phyloP scores from a whole-genome alignment of 2,329 filamentous ascomycete species.

The Cordyceps farinosa region DNA sequence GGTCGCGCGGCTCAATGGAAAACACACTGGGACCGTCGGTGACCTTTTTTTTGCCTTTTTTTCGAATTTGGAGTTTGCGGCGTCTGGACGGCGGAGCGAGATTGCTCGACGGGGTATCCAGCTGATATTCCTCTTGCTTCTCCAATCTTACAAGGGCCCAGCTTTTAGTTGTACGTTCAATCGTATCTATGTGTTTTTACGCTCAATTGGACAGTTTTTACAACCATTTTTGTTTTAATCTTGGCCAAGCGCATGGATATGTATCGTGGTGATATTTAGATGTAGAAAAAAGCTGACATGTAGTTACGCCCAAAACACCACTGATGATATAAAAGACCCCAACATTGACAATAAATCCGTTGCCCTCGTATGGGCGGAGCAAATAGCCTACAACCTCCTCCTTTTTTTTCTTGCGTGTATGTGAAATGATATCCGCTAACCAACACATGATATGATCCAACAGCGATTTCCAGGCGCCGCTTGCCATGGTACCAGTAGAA shows the following conservation, averaged over 20 bases:
- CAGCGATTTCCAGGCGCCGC: background rate
- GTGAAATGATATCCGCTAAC: background rate
- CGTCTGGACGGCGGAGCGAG: constrained; percentile 13
- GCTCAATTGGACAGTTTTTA: background rate
- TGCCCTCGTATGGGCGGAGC: background rate
- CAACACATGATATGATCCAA: background rate
- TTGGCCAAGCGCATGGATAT: background rate
- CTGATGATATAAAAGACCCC: background rate
- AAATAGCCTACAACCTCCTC: background rate
- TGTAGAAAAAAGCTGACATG: background rate
- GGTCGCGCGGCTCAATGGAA: background rate
- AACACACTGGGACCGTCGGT: background rate
- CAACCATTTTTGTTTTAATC: background rate
- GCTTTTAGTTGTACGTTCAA: background rate
- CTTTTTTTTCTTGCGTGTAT: background rate
- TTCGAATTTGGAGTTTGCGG: constrained; percentile 12
- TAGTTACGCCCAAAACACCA: background rate
- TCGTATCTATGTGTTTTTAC: background rate
- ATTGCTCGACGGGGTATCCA: background rate
- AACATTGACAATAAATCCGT: background rate
- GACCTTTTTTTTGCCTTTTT: background rate
- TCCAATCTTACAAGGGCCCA: background rate
- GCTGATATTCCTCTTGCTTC: background rate
- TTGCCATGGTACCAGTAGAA: background rate
- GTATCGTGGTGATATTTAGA: background rate